Evolutionary conservation across 2,329 filamentous ascomycete genomes (phyloP).

Genomic region (Cercospora sojina): DNA sequence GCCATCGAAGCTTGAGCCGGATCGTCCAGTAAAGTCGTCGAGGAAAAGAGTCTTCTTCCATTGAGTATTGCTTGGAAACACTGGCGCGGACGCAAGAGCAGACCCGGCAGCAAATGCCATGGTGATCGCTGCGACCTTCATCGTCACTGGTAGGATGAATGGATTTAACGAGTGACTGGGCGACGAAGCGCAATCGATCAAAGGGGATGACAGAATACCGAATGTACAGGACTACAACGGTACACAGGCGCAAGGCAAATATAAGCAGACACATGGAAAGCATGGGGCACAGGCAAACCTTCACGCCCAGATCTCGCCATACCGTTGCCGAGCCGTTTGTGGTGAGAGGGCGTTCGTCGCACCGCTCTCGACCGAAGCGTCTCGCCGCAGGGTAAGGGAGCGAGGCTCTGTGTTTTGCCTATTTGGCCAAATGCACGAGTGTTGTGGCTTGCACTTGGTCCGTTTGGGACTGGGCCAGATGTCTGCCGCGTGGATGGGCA

Average conservation of each 20-base stretch:
- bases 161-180: constrained; percentile 9
- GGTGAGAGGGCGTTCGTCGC: constrained; percentile 2
- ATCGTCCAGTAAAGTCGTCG: constrained; percentile 41
- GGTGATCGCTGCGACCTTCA: constrained; percentile 22
- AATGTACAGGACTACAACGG: constrained; percentile 1
- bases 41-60: constrained; percentile 29
- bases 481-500: constrained; percentile 3
- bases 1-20: constrained; percentile 39
- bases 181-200: background rate
- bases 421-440: constrained; percentile 14
- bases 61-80: constrained; percentile 9
- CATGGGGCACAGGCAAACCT: background rate
- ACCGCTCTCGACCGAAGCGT: constrained; percentile 14
- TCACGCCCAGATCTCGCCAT: constrained; percentile 8
- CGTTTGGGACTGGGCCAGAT: constrained; percentile 7
- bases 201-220: background rate
- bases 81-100: constrained; percentile 21
- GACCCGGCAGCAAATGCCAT: constrained; percentile 16
- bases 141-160: constrained; percentile 7
- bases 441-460: constrained; percentile 14
- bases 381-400: constrained; percentile 8
- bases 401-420: constrained; percentile 12
- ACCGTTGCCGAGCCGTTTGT: constrained; percentile 4
- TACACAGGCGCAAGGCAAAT: constrained; percentile 9
- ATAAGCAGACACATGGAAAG: constrained; percentile 3